These are phyloP conservation scores for Aspergillus hiratsukae DNA, from an alignment of 2,329 filamentous ascomycete species.

Conservation along the genomic window DNA sequence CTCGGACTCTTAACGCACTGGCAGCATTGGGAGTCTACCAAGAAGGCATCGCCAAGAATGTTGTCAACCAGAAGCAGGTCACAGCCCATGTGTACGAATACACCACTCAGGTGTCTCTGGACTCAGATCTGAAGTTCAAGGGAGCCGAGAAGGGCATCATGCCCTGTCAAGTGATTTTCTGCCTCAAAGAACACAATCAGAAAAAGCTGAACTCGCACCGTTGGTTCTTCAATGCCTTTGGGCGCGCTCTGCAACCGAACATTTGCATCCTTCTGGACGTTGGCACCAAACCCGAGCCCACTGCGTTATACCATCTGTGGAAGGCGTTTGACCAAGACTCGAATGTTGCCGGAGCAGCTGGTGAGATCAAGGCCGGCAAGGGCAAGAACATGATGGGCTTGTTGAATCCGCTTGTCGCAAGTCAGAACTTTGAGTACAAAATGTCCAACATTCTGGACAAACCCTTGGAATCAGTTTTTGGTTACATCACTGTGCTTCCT, in stretches of 20 bases:
- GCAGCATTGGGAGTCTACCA: constrained; percentile 98
- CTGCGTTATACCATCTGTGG: constrained; percentile 95
- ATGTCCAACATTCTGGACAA: constrained; percentile 99
- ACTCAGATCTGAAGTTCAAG: constrained; percentile 96
- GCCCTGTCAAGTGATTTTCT: constrained; percentile 97
- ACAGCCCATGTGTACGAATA: constrained; percentile 98
- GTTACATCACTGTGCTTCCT: constrained; percentile 94
- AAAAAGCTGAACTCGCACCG: constrained; percentile 98
- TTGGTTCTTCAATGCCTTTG: constrained; percentile 99
- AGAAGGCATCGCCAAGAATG: constrained; percentile 96
- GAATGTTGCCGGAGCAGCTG: constrained; percentile 92
- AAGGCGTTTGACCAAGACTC: constrained; percentile 98
- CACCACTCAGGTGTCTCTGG: constrained; percentile 94
- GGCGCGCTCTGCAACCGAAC: constrained; percentile 85
- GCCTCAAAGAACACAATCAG: constrained; percentile 93
- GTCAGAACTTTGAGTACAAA: constrained; percentile 99
- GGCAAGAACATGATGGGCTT: constrained; percentile 77
- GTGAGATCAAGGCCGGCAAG: constrained; percentile 96
- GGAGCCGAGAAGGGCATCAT: constrained; percentile 98
- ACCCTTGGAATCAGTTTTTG: constrained; percentile 92
- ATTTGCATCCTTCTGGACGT: constrained; percentile 96
- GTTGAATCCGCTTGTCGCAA: constrained; percentile 89
- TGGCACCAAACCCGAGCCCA: constrained; percentile 83
- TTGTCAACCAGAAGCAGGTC: constrained; percentile 92
- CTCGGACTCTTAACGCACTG: constrained; percentile 84